Evolutionary conservation across 164 flowering plant genomes (phyloP).

Genomic region (grape (Vitis vinifera)): ASM3070453v1 NC_081816.1:6933501-6934000

Average conservation of each 20-base stretch:
- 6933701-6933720: not conserved
- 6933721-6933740: not conserved
- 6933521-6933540: slow-evolving; percentile 35
- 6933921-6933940: too few species aligned
- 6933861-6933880: too few species aligned
- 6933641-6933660: not conserved
- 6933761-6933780: not conserved
- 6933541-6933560: not conserved
- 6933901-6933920: too few species aligned
- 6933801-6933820: too few species aligned
- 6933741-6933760: not conserved
- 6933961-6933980: too few species aligned
- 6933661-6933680: not conserved
- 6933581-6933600: not conserved
- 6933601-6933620: not conserved
- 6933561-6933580: not conserved
- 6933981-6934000: too few species aligned
- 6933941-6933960: too few species aligned
- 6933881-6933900: too few species aligned
- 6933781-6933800: not conserved
- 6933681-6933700: not conserved
- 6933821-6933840: not conserved
- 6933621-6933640: not conserved
- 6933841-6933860: too few species aligned
- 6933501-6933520: slow-evolving; percentile 40